Conservation (phyloP, 1,139 yeast species). For the Blastobotrys buckinghamii region DNA sequence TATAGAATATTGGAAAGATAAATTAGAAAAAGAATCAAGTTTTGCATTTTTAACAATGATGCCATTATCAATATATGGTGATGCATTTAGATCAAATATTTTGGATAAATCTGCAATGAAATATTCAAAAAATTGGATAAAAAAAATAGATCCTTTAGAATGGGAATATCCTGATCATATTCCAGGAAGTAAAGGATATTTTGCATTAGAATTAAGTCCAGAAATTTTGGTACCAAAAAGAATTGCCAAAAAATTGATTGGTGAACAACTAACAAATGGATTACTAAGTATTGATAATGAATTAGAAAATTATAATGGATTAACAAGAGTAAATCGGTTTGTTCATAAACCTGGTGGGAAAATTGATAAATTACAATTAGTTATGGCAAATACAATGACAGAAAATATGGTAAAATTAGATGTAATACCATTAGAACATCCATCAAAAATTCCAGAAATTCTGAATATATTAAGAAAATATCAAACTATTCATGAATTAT, state of each 20-base stretch:
- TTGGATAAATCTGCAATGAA: conserved; percentile 14
- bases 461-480: conserved; percentile 18
- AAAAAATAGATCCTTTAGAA: conserved; percentile 16
- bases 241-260: neutral
- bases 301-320: conserved; percentile 9
- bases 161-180: conserved; percentile 25
- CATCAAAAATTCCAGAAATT: conserved; percentile 23
- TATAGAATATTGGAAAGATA: conserved; percentile 26
- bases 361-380: conserved; percentile 1
- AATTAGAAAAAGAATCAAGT: neutral
- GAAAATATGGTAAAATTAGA: conserved; percentile 25
- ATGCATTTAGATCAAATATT: neutral
- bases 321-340: conserved; percentile 7
- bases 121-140: conserved; percentile 27
- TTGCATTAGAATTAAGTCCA: conserved; percentile 30
- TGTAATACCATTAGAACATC: conserved; percentile 32
- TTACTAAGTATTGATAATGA: neutral
- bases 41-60: conserved; percentile 9
- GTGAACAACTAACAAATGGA: neutral
- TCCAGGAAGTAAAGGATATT: conserved; percentile 29
- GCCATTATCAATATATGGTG: conserved; percentile 1
- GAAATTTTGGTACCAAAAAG: conserved; percentile 21
- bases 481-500: conserved; percentile 14
- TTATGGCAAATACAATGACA: conserved; percentile 28
- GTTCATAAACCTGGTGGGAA: conserved; percentile 13